phyloP scores from a whole-genome alignment of 2,329 filamentous ascomycete genomes.

The Falciphora oryzae region DNA sequence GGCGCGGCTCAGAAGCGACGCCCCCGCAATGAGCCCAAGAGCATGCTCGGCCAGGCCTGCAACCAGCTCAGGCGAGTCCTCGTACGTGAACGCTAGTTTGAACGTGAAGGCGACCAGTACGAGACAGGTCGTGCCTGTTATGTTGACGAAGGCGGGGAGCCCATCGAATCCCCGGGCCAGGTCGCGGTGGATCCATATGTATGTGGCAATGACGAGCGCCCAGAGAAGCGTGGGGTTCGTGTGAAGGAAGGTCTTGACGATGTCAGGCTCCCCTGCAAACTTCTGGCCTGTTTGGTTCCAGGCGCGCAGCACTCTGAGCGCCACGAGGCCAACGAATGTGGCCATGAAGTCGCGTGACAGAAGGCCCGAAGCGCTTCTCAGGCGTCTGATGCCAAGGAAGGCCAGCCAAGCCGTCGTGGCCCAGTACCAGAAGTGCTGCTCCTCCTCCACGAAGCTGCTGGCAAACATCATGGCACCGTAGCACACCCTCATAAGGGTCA shows the following conservation, averaged over 20 bases:
- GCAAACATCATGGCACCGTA: conserved; percentile 95
- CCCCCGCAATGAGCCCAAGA: conserved; percentile 35
- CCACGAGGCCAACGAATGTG: conserved; percentile 45
- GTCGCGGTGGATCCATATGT: conserved; percentile 51
- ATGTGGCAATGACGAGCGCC: conserved; percentile 63
- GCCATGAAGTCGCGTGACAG: conserved; percentile 10
- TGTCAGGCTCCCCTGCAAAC: conserved; percentile 83
- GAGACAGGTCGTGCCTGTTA: conserved; percentile 36
- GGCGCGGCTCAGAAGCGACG: conserved; percentile 42
- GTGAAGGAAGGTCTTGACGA: conserved; percentile 66
- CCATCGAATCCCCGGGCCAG: conserved; percentile 36
- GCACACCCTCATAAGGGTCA: conserved; percentile 46
- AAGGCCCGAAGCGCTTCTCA: conserved; percentile 13
- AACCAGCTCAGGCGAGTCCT: conserved; percentile 82
- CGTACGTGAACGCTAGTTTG: conserved; percentile 81
- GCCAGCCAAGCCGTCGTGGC: conserved; percentile 63
- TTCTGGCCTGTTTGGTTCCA: conserved; percentile 99
- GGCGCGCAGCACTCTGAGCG: conserved; percentile 62
- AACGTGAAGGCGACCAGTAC: conserved; percentile 63
- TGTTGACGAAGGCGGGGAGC: conserved; percentile 34
- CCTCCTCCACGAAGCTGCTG: conserved; percentile 95
- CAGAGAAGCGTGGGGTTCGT: conserved; percentile 65
- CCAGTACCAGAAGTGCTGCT: conserved; percentile 99
- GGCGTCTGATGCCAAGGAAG: conserved; percentile 43
- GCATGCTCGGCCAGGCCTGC: conserved; percentile 37